Percentiles rank a stretch among this genome's conserved stretches.
These are phyloP conservation scores for Pseudotulostoma volvatum DNA, from an alignment of 495 filamentous ascomycete genomes.

Conservation along the genomic window DNA sequence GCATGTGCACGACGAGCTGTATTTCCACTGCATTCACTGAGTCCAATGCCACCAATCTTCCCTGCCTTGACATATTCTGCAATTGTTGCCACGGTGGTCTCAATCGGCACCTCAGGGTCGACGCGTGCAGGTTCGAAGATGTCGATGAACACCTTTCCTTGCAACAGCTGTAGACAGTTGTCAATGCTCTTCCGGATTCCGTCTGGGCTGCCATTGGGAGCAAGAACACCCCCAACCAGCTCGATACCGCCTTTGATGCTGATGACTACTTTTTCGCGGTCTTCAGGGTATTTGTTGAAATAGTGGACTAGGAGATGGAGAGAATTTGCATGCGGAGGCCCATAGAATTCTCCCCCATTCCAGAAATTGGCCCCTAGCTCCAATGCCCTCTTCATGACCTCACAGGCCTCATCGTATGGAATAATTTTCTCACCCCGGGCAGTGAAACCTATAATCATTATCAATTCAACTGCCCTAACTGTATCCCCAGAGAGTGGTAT, in stretches of 20 bases:
- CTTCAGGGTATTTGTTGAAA: conserved; percentile 32
- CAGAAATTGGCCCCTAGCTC: conserved; percentile 41
- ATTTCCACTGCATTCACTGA: conserved; percentile 36
- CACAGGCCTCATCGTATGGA: conserved; percentile 38
- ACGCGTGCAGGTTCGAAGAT: conserved; percentile 51
- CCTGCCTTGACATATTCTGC: conserved; percentile 29
- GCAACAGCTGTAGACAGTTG: conserved; percentile 16
- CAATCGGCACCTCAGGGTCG: conserved; percentile 38
- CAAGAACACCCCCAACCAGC: conserved; percentile 3
- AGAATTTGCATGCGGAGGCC: conserved; percentile 39
- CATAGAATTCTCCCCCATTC: conserved; percentile 59
- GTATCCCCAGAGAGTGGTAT: background rate
- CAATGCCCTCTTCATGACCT: conserved; percentile 42
- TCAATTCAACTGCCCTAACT: background rate
- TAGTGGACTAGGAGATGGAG: conserved; percentile 31
- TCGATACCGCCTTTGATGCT: conserved; percentile 27
- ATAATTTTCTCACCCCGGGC: conserved; percentile 37
- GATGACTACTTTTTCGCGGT: conserved; percentile 30
- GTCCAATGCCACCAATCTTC: conserved; percentile 43
- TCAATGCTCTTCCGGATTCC: conserved; percentile 40
- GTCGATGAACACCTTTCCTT: conserved; percentile 51
- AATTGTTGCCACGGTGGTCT: conserved; percentile 28
- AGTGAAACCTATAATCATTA: conserved; percentile 34
- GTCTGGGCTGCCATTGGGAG: conserved; percentile 34
- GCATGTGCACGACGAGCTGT: conserved; percentile 44